Conservation (phyloP, 164 flowering plant species). For the Magnolia officinalis region DNA sequence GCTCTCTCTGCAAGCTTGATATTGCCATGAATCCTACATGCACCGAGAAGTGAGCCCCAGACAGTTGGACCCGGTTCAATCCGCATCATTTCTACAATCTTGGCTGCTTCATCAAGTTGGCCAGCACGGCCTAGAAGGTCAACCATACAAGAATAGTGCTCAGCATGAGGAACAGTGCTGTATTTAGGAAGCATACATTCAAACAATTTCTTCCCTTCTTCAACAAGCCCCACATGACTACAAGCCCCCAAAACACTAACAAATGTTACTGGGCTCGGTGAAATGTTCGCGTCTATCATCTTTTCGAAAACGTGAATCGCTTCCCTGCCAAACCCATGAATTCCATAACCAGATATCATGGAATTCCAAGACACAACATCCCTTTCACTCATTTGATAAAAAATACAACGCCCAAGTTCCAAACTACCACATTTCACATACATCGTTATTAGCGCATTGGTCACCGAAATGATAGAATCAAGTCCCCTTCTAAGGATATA, state of each 20-base stretch:
- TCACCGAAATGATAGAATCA: conserved; percentile 56
- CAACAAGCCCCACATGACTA: conserved; percentile 21
- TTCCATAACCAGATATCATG: conserved; percentile 19
- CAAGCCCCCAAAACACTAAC: conserved; percentile 21
- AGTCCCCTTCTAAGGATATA: conserved; percentile 69
- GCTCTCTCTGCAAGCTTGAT: conserved; percentile 20
- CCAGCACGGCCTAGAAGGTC: conserved; percentile 29
- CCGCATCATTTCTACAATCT: conserved; percentile 15
- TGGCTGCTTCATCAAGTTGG: conserved; percentile 17
- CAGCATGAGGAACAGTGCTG: conserved; percentile 4
- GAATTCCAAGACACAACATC: conserved; percentile 23
- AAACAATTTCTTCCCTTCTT: conserved; percentile 15
- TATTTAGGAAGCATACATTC: conserved; percentile 9
- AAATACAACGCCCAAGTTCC: conserved; percentile 41
- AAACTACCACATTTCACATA: conserved; percentile 74
- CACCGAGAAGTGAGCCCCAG: conserved; percentile 27
- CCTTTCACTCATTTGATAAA: conserved; percentile 19
- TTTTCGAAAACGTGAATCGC: conserved; percentile 12
- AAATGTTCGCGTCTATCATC: conserved; percentile 11
- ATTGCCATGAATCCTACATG: conserved; percentile 22
- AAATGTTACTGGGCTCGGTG: conserved; percentile 15
- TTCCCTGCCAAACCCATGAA: conserved; percentile 18
- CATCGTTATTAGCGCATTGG: conserved; percentile 61
- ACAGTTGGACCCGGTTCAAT: conserved; percentile 17
- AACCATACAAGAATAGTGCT: conserved; percentile 27